phyloP scores from a whole-genome alignment of 345 rosid species.

The Murraya paniculata region DNA sequence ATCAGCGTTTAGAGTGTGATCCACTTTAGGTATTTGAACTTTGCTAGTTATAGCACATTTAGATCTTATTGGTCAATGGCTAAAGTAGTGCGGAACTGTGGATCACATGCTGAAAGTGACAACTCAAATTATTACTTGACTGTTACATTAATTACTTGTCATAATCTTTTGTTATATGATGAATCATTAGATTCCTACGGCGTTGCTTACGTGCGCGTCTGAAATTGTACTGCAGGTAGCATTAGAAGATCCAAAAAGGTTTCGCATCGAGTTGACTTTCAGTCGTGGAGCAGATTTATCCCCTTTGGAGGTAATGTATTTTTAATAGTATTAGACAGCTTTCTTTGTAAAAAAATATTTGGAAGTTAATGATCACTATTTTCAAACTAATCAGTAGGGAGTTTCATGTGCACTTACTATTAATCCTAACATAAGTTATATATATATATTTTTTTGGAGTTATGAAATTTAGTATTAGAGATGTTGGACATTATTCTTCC shows the following conservation, averaged over 20 bases:
- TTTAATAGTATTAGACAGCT: background rate
- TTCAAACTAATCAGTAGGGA: background rate
- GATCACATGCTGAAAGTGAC: background rate
- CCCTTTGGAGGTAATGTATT: constrained; percentile 71
- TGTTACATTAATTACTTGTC: background rate
- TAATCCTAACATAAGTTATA: background rate
- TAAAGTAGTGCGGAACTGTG: background rate
- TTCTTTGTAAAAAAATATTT: background rate
- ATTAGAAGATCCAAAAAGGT: constrained; percentile 85
- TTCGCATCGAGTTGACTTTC: constrained; percentile 83
- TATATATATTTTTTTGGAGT: background rate
- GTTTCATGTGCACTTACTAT: background rate
- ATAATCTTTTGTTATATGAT: background rate
- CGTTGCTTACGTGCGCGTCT: background rate
- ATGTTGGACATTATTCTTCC: background rate
- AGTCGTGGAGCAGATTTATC: constrained; percentile 99
- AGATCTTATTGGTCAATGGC: background rate
- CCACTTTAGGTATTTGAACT: background rate
- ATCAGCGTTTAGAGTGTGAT: background rate
- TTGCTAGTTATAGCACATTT: background rate
- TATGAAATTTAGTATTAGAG: background rate
- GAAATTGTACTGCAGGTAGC: constrained; percentile 48
- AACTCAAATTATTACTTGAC: background rate
- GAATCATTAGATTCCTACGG: background rate
- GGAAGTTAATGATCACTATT: background rate